phyloP scores from a whole-genome alignment of 1,139 yeast species.

The Entelexis paramagnoliae region DNA sequence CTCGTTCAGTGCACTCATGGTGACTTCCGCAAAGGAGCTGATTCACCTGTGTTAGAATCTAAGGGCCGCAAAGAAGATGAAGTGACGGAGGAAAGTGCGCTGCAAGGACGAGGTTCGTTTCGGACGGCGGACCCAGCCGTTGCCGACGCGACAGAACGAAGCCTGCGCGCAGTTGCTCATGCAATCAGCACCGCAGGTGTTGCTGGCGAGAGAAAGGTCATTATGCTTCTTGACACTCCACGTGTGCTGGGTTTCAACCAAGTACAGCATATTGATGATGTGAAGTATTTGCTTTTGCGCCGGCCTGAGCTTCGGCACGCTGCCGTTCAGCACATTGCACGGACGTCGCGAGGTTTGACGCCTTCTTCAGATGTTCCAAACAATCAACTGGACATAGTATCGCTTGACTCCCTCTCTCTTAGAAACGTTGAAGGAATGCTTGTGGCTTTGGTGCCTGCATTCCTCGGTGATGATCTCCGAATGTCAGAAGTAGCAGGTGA shows the following conservation, averaged over 20 bases:
- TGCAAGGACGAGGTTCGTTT: not conserved
- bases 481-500: constrained; percentile 1
- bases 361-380: not conserved
- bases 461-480: not conserved
- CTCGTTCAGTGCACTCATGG: not conserved
- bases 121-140: not conserved
- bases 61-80: not conserved
- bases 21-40: not conserved
- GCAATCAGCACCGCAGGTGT: not conserved
- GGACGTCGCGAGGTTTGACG: not conserved
- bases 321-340: not conserved
- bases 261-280: not conserved
- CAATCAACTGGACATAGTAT: not conserved
- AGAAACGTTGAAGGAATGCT: not conserved
- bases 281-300: not conserved
- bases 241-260: not conserved
- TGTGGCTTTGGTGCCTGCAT: not conserved
- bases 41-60: too few relatives aligned
- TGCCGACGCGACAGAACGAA: not conserved
- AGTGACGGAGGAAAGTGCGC: too few relatives aligned
- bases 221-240: not conserved
- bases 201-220: not conserved
- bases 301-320: not conserved
- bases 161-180: not conserved
- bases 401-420: not conserved